phyloP scores from a whole-genome alignment of 2,329 filamentous ascomycete genomes.

The Sclerotinia nivalis region DNA sequence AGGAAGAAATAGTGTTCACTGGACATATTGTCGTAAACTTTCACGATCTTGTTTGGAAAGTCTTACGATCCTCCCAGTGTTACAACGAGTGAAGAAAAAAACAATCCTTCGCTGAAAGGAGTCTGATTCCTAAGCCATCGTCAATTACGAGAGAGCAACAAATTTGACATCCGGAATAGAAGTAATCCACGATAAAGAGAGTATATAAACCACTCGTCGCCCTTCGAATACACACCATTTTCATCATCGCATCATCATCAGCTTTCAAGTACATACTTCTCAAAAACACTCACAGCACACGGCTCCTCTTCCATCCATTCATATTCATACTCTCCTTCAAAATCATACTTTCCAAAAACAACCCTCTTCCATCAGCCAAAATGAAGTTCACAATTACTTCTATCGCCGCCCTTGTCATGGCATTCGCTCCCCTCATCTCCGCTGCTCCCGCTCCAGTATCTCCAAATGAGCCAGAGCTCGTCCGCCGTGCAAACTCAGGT shows the following conservation, averaged over 20 bases:
- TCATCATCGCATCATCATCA: background rate
- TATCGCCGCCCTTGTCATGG: constrained; percentile 4
- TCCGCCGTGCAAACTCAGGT: constrained; percentile 47
- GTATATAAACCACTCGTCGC: background rate
- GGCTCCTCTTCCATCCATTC: background rate
- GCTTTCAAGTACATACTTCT: constrained; percentile 12
- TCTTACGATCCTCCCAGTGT: background rate
- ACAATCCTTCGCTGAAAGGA: background rate
- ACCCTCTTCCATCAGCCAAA: background rate
- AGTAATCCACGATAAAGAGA: background rate
- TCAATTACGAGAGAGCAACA: background rate
- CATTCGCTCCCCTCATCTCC: constrained; percentile 18
- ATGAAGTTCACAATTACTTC: constrained; percentile 17
- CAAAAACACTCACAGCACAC: constrained; percentile 4
- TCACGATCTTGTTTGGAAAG: background rate
- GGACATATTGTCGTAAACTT: background rate
- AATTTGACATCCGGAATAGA: background rate
- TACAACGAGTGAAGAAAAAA: background rate
- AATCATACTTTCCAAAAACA: background rate
- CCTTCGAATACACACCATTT: background rate
- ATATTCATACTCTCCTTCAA: background rate
- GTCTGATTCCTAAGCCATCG: background rate
- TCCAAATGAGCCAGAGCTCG: constrained; percentile 15
- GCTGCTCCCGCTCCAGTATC: constrained; percentile 20
- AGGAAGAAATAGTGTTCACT: background rate